phyloP scores from a whole-genome alignment of 345 rosid species.

The Hibiscus tridactylites region DNA sequence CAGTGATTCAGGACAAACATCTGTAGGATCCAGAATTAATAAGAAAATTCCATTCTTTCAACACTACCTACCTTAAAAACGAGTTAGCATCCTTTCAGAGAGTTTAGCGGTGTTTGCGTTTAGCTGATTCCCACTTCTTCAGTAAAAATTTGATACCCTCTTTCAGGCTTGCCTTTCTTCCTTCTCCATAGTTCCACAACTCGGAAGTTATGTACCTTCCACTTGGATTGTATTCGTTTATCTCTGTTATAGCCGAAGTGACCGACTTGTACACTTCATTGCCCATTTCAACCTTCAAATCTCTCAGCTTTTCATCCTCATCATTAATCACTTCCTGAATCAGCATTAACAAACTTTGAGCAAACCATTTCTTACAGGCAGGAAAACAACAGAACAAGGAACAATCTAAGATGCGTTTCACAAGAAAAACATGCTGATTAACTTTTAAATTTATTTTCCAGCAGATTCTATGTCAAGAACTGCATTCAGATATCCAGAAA shows the following conservation, averaged over 20 bases:
- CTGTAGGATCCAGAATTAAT: too few species aligned
- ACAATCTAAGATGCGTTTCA: background rate
- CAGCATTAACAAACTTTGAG: background rate
- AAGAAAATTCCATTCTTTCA: background rate
- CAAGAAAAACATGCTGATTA: background rate
- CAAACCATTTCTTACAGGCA: background rate
- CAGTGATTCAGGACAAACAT: background rate
- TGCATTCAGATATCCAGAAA: background rate
- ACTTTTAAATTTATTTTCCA: background rate
- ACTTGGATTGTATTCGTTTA: background rate
- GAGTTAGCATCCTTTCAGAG: background rate
- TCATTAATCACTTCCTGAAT: background rate
- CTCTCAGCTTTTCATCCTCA: background rate
- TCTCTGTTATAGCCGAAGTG: background rate
- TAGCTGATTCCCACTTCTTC: background rate
- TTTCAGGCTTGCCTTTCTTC: background rate
- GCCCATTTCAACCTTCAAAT: background rate
- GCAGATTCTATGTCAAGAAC: background rate
- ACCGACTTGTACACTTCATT: background rate
- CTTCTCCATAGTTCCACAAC: background rate
- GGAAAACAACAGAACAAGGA: background rate
- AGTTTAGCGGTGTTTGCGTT: background rate
- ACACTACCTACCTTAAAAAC: background rate
- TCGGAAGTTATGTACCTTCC: background rate
- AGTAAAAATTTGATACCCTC: background rate